phyloP scores from a whole-genome alignment of 331 rosid species.

The Quercus tomentella region DNA sequence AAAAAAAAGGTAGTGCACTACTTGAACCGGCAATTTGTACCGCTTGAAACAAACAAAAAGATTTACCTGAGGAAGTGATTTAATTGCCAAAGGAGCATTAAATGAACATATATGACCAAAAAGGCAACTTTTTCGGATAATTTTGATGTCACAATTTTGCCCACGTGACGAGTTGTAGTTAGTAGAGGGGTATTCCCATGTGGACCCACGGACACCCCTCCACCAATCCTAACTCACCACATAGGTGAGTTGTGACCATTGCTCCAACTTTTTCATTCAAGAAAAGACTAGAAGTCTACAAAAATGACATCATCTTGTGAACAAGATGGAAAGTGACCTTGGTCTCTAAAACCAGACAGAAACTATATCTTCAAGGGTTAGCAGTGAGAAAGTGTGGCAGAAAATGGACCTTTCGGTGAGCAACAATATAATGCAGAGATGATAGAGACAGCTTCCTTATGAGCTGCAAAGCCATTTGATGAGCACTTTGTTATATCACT shows the following conservation, averaged over 20 bases:
- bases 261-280: neutral
- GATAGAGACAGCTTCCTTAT: neutral
- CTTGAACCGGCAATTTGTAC: neutral
- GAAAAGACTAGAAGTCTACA: neutral
- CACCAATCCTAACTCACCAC: no score
- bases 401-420: neutral
- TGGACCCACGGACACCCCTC: no score
- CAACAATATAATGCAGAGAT: neutral
- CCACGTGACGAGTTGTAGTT: no score
- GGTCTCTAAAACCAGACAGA: neutral
- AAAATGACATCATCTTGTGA: neutral
- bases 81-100: neutral
- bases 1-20: neutral
- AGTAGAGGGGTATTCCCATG: no score
- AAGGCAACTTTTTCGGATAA: neutral
- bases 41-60: neutral
- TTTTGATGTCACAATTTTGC: no score
- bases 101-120: neutral
- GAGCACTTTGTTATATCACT: neutral
- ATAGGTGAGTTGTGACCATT: no score
- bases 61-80: neutral
- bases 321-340: conserved; percentile 1
- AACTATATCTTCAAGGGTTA: neutral
- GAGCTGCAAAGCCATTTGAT: neutral
- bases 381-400: neutral